Base-by-base conservation (phyloP, 306 rosid species). In the Ziziphus jujuba region DNA sequence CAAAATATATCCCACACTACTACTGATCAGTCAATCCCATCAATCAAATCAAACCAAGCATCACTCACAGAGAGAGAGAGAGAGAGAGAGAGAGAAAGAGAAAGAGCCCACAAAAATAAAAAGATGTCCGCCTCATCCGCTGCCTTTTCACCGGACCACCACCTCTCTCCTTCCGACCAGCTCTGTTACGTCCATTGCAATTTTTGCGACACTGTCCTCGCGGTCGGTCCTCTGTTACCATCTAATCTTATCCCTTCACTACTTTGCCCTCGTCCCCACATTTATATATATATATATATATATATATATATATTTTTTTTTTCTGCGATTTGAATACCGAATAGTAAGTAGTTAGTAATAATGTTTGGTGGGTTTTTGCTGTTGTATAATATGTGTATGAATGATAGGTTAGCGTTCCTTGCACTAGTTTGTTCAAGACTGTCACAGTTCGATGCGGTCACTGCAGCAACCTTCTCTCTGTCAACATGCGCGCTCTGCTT, bases 391-490 rank as follows among this genome's bases (percentile, higher is more conserved):
- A 7, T 13, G 38, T 67, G n/a, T n/a, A n/a, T n/a, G n/a, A n/a
- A n/a, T n/a, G n/a, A n/a, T 62, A 93, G 99, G 99, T 93, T 73
- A 93, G 95, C 78, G 99, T 93, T 71, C 99, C 99, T 70, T 78
- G 75, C 54, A 73, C 80, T 38, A 90, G 95, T 70, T 80, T 93
- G 92, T 88, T 85, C 83, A 93, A 90, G 88, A 93, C 84, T 40
- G 99, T 93, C 6, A 93, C 97, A 0, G 99, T 93, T 48, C 76
- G 99, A 77, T 93, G 99, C 40, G 99, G 99, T 9, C 96, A 93
- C 82, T 93, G 99, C 90, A 81, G 95, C 76, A 93, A 90, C 66
- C 96, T 93, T 68, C 87, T 93, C 57, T 85, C 96, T 0, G 96
- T 90, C 40, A 90, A 90, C 79, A 84, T 93, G 97, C 82, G 96